A percentile compares a stretch with the other conserved stretches of the same genome.
Conservation (phyloP, 148 eudicot genomes). For the Cornus florida region DNA sequence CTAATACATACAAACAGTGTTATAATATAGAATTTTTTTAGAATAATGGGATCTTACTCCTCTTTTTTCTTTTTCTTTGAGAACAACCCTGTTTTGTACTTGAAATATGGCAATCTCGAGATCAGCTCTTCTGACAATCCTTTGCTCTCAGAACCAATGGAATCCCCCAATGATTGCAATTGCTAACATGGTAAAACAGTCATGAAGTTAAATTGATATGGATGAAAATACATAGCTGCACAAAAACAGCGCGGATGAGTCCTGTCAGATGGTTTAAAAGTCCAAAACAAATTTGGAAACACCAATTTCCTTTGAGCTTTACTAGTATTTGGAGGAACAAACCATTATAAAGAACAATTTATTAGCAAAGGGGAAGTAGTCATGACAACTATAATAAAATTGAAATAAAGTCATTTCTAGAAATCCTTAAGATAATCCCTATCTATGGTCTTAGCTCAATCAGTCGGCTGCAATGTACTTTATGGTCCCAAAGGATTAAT, state of each 20-base stretch:
- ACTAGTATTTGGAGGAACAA: background rate
- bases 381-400: background rate
- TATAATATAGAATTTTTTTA: too few species aligned
- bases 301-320: background rate
- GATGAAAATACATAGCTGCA: constrained; percentile 6
- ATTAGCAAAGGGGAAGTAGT: background rate
- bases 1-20: too few species aligned
- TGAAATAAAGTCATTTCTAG: background rate
- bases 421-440: background rate
- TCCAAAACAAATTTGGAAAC: background rate
- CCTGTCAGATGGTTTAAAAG: background rate
- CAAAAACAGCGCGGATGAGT: background rate
- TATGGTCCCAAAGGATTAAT: background rate
- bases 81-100: constrained; percentile 48
- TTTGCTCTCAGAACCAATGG: constrained; percentile 54
- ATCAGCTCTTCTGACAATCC: constrained; percentile 57
- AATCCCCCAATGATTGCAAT: constrained; percentile 56
- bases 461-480: background rate
- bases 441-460: background rate
- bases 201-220: background rate
- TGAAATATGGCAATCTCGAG: constrained; percentile 57
- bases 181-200: constrained; percentile 38
- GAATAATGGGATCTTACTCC: constrained; percentile 36
- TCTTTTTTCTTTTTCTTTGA: constrained; percentile 41
- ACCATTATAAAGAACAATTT: background rate